A percentile compares a stretch with the other conserved stretches of the same genome.
Evolutionary conservation across 805 yeast species (phyloP).

Genomic region (Barnettozyma wickerhamii): DNA sequence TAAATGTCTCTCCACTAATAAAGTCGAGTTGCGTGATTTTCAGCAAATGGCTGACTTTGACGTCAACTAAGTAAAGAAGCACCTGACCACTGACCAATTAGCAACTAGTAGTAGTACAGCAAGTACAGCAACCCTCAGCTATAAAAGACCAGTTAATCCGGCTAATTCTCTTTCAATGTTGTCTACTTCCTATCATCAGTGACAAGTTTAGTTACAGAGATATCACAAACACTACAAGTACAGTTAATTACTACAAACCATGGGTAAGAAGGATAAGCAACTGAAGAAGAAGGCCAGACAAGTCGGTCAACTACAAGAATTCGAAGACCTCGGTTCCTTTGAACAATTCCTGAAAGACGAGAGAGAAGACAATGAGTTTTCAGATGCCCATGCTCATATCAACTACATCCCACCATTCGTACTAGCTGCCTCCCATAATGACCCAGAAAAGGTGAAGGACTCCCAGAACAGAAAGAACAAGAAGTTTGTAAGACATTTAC

Average conservation of each 20-base stretch:
- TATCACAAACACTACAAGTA: no score
- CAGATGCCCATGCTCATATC: conserved; percentile 61
- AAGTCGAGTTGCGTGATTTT: no score
- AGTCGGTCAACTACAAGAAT: conserved; percentile 30
- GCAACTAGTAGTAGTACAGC: no score
- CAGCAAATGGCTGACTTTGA: no score
- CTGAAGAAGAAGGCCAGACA: conserved; percentile 18
- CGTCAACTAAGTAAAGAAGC: no score
- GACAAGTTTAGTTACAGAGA: not conserved
- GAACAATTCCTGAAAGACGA: conserved; percentile 65
- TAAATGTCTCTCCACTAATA: no score
- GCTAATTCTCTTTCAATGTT: no score
- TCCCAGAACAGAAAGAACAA: conserved; percentile 67
- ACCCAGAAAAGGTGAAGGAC: conserved; percentile 67
- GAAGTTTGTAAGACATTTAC: conserved; percentile 68
- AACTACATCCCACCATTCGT: conserved; percentile 73
- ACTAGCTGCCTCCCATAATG: conserved; percentile 58
- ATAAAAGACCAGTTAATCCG: no score
- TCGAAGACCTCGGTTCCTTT: conserved; percentile 60
- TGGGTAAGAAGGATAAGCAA: conserved; percentile 21
- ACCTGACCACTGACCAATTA: no score
- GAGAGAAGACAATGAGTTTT: conserved; percentile 72
- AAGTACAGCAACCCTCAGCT: no score
- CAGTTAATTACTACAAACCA: not conserved
- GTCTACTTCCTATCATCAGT: no score